Conservation (phyloP, 768 basidiomycete species). For the Mycena galopus region DNA sequence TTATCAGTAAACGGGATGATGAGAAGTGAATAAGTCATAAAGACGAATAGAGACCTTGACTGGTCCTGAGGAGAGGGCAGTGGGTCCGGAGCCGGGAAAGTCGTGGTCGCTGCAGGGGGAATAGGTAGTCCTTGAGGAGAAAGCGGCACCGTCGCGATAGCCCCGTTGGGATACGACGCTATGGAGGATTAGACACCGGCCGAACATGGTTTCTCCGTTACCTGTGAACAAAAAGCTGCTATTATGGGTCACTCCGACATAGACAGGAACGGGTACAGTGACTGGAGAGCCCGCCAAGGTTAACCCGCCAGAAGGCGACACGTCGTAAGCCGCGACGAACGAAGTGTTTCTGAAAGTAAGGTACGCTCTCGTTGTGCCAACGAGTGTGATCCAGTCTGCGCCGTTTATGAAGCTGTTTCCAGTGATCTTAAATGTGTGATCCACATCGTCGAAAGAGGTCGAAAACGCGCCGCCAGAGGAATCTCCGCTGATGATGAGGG, state of each 20-base stretch:
- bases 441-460: slow-evolving; percentile 21
- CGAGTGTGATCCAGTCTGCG: slow-evolving; percentile 28
- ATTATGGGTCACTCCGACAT: slow-evolving; percentile 25
- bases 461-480: slow-evolving; percentile 24
- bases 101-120: slow-evolving; percentile 20
- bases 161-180: slow-evolving; percentile 21
- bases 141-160: slow-evolving; percentile 27
- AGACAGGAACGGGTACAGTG: slow-evolving; percentile 22
- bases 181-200: neutral
- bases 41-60: neutral
- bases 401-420: slow-evolving; percentile 11
- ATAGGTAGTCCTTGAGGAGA: slow-evolving; percentile 12
- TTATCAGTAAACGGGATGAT: too few species aligned
- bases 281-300: slow-evolving; percentile 13
- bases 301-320: slow-evolving; percentile 17
- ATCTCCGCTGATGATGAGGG: slow-evolving; percentile 33
- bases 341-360: slow-evolving; percentile 25
- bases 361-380: slow-evolving; percentile 18
- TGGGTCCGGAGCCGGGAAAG: slow-evolving; percentile 21
- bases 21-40: neutral
- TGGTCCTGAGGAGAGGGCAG: slow-evolving; percentile 31
- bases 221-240: slow-evolving; percentile 28
- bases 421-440: neutral
- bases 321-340: slow-evolving; percentile 28
- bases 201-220: neutral